Conservation (phyloP, 176 grass and related monocot species). For the Guadua angustifolia region DNA sequence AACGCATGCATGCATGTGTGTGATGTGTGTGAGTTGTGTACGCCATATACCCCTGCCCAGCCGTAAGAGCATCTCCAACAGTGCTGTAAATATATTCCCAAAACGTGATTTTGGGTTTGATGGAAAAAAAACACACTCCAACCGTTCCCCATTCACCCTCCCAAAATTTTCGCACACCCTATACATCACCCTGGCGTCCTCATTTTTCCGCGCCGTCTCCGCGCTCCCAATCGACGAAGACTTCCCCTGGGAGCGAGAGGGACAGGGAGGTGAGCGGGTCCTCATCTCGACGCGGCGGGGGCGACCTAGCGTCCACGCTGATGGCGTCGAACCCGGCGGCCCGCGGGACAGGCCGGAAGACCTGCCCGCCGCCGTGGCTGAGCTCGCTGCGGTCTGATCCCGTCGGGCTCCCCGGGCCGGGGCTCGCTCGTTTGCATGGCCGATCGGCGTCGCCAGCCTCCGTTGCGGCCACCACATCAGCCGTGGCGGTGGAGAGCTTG, state of each 20-base stretch:
- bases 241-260: constrained; percentile 77
- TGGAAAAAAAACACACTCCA: too few species aligned
- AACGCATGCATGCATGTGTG: too few species aligned
- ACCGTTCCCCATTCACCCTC: too few species aligned
- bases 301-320: not conserved
- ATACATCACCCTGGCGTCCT: too few species aligned
- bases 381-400: constrained; percentile 77
- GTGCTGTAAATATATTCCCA: too few species aligned
- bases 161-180: too few species aligned
- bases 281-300: constrained; percentile 19
- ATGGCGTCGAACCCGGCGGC: constrained; percentile 53
- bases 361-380: constrained; percentile 53
- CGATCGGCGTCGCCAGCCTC: not conserved
- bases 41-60: too few species aligned
- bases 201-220: too few species aligned
- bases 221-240: too few species aligned
- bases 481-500: constrained; percentile 37
- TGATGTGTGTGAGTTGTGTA: too few species aligned
- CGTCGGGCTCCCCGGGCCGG: constrained; percentile 59
- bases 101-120: too few species aligned
- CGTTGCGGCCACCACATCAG: not conserved
- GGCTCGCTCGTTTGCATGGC: constrained; percentile 59
- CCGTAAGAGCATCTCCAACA: too few species aligned
- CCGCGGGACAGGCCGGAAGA: constrained; percentile 64
- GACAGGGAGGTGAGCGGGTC: constrained; percentile 77